Base-by-base conservation (phyloP, 495 filamentous ascomycete species). In the Podospora australis region DNA sequence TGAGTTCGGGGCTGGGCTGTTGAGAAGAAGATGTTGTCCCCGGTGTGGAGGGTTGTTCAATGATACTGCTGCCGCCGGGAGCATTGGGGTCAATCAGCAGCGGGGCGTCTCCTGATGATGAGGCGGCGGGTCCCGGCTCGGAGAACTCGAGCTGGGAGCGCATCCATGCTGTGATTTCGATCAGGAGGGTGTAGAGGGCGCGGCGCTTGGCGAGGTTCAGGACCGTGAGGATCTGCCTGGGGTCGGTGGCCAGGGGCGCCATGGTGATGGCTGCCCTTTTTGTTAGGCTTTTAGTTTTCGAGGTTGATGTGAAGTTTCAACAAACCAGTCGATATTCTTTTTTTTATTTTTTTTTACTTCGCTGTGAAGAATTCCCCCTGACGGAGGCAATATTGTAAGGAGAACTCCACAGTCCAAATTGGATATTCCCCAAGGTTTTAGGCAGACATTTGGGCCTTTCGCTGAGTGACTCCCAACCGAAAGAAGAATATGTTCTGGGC, bases 221-320 rank as follows among this genome's bases (percentile, higher is more conserved):
- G 7, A 68, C 63, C 6, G 71, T 52, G n/a, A 70, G 67, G 21
- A 74, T 40, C 25, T 69, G 69, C 39, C 69, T 62, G 13, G 71
- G 71, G 28, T 74, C 71, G 24, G 25, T 65, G 23, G 62, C 68
- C 20, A 70, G 63, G 29, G 70, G 71, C 38, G 71, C 70, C 71
- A 74, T 74, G 23, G 17, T 44, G 17, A 25, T 34, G 42, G 23
- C n/a, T n/a, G n/a, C n/a, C n/a, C n/a, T n/a, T n/a, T n/a, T n/a
- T n/a, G n/a, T n/a, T n/a, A n/a, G n/a, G n/a, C n/a, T n/a, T n/a
- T n/a, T n/a, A n/a, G n/a, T n/a, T n/a, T n/a, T n/a, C n/a, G n/a
- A n/a, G n/a, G n/a, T n/a, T n/a, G n/a, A n/a, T n/a, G n/a, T n/a
- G n/a, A n/a, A n/a, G n/a, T n/a, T n/a, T n/a, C n/a, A n/a, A n/a